These are phyloP conservation scores for Dioscorea alata DNA, from an alignment of 106 monocot genomes.

Conservation along the genomic window DNA sequence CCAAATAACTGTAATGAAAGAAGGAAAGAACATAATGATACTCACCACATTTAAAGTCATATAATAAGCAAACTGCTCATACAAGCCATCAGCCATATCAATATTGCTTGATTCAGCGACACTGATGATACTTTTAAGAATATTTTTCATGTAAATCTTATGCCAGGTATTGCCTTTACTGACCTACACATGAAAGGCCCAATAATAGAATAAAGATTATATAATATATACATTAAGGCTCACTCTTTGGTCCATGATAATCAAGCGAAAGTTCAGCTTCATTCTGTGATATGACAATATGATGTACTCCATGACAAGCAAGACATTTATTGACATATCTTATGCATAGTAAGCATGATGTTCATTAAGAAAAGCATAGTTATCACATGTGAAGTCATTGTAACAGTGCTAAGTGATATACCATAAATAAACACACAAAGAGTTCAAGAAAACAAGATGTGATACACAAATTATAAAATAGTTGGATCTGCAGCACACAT, in stretches of 20 bases:
- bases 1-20: not conserved
- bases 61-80: conserved; percentile 45
- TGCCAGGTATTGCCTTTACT: conserved; percentile 14
- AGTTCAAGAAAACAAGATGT: too few species aligned
- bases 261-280: not conserved
- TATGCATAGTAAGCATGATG: not conserved
- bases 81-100: conserved; percentile 46
- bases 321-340: not conserved
- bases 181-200: conserved; percentile 11
- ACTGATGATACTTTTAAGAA: conserved; percentile 57
- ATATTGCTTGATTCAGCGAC: conserved; percentile 33
- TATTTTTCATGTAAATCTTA: conserved; percentile 25
- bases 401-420: too few species aligned
- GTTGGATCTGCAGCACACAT: too few species aligned
- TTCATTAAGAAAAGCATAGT: too few species aligned
- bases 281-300: not conserved
- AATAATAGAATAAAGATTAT: not conserved
- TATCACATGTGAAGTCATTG: too few species aligned
- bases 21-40: not conserved
- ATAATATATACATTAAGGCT: not conserved
- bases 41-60: conserved; percentile 32
- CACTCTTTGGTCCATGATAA: too few species aligned
- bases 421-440: too few species aligned
- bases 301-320: not conserved
- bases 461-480: too few species aligned